A percentile compares a stretch with the other conserved stretches of the same genome.
phyloP scores from a whole-genome alignment of 2,329 filamentous ascomycete genomes.

The Aotearoamyces nothofagi region DNA sequence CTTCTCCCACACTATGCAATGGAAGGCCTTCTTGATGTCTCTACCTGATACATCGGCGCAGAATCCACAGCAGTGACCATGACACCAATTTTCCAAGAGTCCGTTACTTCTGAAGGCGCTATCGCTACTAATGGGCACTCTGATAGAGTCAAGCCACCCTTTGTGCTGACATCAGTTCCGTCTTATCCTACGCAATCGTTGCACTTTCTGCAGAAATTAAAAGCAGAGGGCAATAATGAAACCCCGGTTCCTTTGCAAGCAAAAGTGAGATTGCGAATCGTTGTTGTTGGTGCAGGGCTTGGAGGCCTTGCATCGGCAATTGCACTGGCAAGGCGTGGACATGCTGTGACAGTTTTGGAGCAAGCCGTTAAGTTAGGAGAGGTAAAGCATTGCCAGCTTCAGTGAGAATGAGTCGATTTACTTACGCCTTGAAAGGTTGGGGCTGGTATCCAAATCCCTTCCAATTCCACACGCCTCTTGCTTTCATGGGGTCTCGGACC shows the following conservation, averaged over 20 bases:
- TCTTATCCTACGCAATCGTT: slow-evolving; percentile 5
- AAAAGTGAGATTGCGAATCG: slow-evolving; percentile 8
- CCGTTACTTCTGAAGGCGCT: too few relatives aligned
- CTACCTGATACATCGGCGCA: too few relatives aligned
- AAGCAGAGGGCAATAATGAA: background rate
- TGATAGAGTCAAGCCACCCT: too few relatives aligned
- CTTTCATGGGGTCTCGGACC: slow-evolving; percentile 19
- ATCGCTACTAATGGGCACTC: too few relatives aligned
- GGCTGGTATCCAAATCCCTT: slow-evolving; percentile 25
- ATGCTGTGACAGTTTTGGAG: slow-evolving; percentile 25
- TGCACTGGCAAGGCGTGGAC: slow-evolving; percentile 21
- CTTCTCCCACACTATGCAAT: too few relatives aligned
- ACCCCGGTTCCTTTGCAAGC: too few relatives aligned
- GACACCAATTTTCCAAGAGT: too few relatives aligned
- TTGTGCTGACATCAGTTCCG: too few relatives aligned
- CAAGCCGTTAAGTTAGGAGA: slow-evolving; percentile 24
- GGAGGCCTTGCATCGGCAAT: slow-evolving; percentile 26
- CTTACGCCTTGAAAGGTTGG: slow-evolving; percentile 16
- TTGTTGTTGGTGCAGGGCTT: slow-evolving; percentile 27
- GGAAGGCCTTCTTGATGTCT: too few relatives aligned
- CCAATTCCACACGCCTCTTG: slow-evolving; percentile 21
- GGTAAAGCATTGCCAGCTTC: slow-evolving; percentile 12
- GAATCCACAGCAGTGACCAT: too few relatives aligned
- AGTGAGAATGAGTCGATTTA: background rate
- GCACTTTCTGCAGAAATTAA: slow-evolving; percentile 5